Base-by-base conservation (phyloP, 768 basidiomycete species). In the Trametes elegans region DNA sequence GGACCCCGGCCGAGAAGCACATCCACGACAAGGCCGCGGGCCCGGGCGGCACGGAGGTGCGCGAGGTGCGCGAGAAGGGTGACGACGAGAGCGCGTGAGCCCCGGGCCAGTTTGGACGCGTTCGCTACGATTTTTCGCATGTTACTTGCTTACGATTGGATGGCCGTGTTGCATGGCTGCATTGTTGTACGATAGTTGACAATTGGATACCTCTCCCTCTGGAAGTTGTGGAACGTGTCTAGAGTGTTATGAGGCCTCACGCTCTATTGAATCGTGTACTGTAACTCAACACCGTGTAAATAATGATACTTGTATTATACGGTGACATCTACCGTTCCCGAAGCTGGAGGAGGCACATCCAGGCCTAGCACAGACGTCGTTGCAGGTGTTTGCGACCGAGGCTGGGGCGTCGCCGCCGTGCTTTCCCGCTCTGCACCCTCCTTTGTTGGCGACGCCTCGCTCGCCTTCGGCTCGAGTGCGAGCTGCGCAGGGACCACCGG, bases 1-100 rank as follows among this genome's bases (percentile, higher is more conserved):
- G 87, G 85, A 61, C 63, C n/a, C 68, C 68, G 32, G 48, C 49
- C 46, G 62, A 64, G 54, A 68, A 65, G 61, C 63, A 61, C 31
- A 45, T 66, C 23, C 65, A 68, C 48, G 67, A 64, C 24, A 58
- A 60, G 34, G 44, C 28, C 21, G 45, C n/a, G n/a, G n/a, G n/a
- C n/a, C n/a, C n/a, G 34, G 1, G 24, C 34, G 28, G 18, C 34
- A 49, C 54, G n/a, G 60, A 64, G 41, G 55, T 61, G 35, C 42
- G 43, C 14, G 65, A 66, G 36, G 58, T 58, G 26, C 47, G 39
- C 45, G 62, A 65, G 51, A 59, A 64, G 55, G 47, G 38, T 19
- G 59, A 55, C 24, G 50, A 51, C 16, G 52, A 57, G 27, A 51
- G 53, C 44, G 56, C 38, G 21, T 61, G 51, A 61, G 8, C 29